phyloP scores from a whole-genome alignment of 257 asterid genomes.

The Nicotiana paniculata region DNA sequence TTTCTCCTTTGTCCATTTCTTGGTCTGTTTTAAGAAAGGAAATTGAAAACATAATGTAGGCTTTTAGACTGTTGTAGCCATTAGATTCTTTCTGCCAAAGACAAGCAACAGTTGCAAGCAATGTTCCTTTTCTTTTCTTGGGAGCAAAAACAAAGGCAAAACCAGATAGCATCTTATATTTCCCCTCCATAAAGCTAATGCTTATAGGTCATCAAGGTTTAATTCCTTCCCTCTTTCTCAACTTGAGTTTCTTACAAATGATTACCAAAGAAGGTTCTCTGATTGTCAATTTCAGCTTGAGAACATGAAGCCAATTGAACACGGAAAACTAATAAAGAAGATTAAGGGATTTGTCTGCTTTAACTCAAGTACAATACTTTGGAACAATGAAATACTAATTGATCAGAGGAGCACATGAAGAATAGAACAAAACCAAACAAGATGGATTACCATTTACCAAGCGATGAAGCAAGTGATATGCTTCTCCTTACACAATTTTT shows the following conservation, averaged over 20 bases:
- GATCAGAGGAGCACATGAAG: not conserved
- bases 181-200: not conserved
- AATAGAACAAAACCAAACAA: not conserved
- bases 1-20: slow-evolving; percentile 8
- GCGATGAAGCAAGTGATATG: not conserved
- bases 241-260: not conserved
- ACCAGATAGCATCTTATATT: not conserved
- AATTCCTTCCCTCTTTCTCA: not conserved
- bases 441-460: not conserved
- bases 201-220: not conserved
- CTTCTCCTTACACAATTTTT: not conserved
- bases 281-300: not conserved
- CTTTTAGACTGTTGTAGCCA: not conserved
- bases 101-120: not conserved
- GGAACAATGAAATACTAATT: not conserved
- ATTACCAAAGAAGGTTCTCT: not conserved
- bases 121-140: slow-evolving; percentile 11
- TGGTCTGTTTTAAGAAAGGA: not conserved
- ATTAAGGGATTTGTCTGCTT: not conserved
- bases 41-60: not conserved
- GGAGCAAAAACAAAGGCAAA: not conserved
- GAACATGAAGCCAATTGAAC: not conserved
- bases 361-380: not conserved
- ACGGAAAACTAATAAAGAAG: not conserved
- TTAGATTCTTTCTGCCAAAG: not conserved